A percentile compares a stretch with the other conserved stretches of the same genome.
Conservation (phyloP, 306 rosid genomes). For the Begonia fuchsioides region DNA sequence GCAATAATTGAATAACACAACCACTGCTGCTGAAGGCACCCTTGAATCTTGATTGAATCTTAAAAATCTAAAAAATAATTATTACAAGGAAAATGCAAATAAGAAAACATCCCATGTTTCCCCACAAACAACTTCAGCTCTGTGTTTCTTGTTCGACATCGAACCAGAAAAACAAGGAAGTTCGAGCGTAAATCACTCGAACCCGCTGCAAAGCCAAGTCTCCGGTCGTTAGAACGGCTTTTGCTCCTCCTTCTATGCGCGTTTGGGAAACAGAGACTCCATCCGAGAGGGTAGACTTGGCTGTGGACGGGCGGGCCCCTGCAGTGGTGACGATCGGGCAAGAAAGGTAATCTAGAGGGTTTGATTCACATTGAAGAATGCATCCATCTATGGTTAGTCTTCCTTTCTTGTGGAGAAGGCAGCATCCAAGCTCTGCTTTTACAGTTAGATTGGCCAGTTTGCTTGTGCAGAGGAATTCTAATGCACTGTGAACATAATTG, state of each 20-base stretch:
- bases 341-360: conserved; percentile 76
- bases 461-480: conserved; percentile 80
- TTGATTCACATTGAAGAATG: conserved; percentile 74
- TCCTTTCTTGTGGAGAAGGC: conserved; percentile 88
- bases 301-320: conserved; percentile 24
- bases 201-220: conserved; percentile 75
- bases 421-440: conserved; percentile 88
- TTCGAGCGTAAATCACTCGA: conserved; percentile 69
- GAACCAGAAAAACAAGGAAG: conserved; percentile 86
- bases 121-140: conserved; percentile 1
- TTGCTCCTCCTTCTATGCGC: conserved; percentile 92
- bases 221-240: conserved; percentile 73
- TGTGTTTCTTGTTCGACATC: conserved; percentile 51
- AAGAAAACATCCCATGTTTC: too few relatives aligned
- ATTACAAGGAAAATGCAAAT: too few relatives aligned
- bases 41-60: too few relatives aligned
- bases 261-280: conserved; percentile 83
- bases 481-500: conserved; percentile 57
- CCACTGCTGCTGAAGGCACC: too few relatives aligned
- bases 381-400: conserved; percentile 74
- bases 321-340: conserved; percentile 83
- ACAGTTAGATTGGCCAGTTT: conserved; percentile 77
- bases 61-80: too few relatives aligned
- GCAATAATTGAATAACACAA: too few relatives aligned
- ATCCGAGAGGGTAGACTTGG: conserved; percentile 22